Evolutionary conservation across 345 rosid genomes (phyloP).

Genomic region (Brassica juncea): DNA sequence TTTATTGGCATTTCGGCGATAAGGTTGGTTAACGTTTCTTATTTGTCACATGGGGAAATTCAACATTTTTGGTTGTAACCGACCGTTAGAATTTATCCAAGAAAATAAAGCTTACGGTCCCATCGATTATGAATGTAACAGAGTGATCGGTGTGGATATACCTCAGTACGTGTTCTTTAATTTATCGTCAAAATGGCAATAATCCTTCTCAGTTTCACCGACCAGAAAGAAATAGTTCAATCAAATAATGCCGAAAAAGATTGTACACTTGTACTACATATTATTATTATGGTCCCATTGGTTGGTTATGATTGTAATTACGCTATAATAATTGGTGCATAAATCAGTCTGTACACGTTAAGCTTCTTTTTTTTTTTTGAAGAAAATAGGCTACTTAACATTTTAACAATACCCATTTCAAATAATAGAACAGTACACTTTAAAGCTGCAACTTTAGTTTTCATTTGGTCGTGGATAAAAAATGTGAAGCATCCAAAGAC

Average conservation of each 20-base stretch:
- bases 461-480: neutral
- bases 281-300: neutral
- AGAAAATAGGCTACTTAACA: too few species aligned
- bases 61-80: neutral
- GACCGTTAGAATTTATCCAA: neutral
- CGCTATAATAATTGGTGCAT: neutral
- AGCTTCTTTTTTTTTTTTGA: too few species aligned
- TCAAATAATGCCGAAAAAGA: neutral
- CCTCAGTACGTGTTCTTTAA: neutral
- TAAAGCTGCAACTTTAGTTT: neutral
- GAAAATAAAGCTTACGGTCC: neutral
- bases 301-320: neutral
- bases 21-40: neutral
- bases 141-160: neutral
- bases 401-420: too few species aligned
- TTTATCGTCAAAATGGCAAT: neutral
- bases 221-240: neutral
- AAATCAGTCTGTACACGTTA: too few species aligned
- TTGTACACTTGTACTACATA: neutral
- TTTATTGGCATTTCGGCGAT: neutral
- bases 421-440: too few species aligned
- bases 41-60: neutral
- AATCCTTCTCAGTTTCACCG: neutral
- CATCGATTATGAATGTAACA: neutral
- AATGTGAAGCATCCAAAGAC: neutral